Evolutionary conservation across 805 yeast species (phyloP), one percentile per base, ranked within the genome.

Genomic region (Kuraishia cidri): DNA sequence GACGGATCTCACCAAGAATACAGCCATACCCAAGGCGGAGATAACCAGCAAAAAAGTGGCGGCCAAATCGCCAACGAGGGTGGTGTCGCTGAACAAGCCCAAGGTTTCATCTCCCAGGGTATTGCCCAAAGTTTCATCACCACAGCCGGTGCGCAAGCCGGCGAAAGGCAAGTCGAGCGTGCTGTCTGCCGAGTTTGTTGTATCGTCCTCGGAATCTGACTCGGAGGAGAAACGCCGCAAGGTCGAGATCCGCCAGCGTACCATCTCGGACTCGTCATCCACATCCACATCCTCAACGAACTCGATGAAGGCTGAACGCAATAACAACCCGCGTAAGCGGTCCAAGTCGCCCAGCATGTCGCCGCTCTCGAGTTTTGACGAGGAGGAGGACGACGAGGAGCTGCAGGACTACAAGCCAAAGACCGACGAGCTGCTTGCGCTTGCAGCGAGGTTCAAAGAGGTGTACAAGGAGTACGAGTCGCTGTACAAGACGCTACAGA

Each of bases 381-480:
- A 27, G 10, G 21, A 27, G 12, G 30, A 27, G 4, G 19, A 7
- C 23, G 10, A 20, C 9, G 10, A 20, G 23, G 23, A 20, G 23
- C 23, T 10, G 9, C 10, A 7, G 23, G 23, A 20, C 10, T 10
- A 7, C 23, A 10, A 20, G 23, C 23, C 23, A 20, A 20, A 20
- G 10, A 20, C 23, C 29, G 19, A 15, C 7, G 13, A 19, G 24
- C 16, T 14, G 12, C 28, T 13, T 14, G 47, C 54, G 29, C 45
- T 74, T 35, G 76, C 75, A 2, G 47, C 50, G 8, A 64, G 64
- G 43, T 74, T 74, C 58, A 64, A 58, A 36, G 32, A 40, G 14
- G 59, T 62, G 31, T 74, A 74, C 48, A 55, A 58, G 25, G 77
- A 70, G 45, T 74, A 74, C 46, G 64, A 58, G 14, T 37, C 45